phyloP scores from a whole-genome alignment of 2,329 filamentous ascomycete species.

The Cadophora luteo-olivacea region DNA sequence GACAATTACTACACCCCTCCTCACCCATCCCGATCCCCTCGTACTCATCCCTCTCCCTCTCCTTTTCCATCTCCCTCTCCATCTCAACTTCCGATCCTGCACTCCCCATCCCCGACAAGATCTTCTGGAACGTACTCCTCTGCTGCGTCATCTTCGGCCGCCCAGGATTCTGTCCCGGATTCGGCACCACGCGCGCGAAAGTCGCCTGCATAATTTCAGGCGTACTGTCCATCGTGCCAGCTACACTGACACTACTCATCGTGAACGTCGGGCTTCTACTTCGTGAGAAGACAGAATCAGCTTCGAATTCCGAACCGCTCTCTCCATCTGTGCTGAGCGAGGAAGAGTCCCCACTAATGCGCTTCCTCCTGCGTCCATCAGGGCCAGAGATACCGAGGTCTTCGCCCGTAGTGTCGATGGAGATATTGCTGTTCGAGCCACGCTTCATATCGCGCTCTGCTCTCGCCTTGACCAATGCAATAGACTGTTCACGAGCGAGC shows the following conservation, averaged over 20 bases:
- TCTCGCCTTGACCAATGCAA: conserved; percentile 38
- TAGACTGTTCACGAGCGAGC: conserved; percentile 41
- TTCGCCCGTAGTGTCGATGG: conserved; percentile 31
- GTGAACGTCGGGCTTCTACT: conserved; percentile 62
- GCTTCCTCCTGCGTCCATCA: conserved; percentile 10
- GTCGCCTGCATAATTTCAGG: conserved; percentile 35
- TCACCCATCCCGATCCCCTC: conserved; percentile 39
- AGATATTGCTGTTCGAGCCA: conserved; percentile 4
- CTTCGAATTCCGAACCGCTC: conserved; percentile 58
- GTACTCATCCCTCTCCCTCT: conserved; percentile 21
- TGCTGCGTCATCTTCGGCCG: conserved; percentile 46
- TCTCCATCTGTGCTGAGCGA: conserved; percentile 62
- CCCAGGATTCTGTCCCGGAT: conserved; percentile 28
- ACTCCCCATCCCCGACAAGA: conserved; percentile 48
- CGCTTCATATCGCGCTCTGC: conserved; percentile 24
- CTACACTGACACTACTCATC: conserved; percentile 23
- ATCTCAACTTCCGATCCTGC: conserved; percentile 44
- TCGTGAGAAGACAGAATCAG: conserved; percentile 66
- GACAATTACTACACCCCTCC: conserved; percentile 59
- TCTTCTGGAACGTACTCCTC: conserved; percentile 55
- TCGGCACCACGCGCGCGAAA: conserved; percentile 33
- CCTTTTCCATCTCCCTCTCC: conserved; percentile 23
- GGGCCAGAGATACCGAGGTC: conserved; percentile 38
- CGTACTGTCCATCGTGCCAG: conserved; percentile 28
- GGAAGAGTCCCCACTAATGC: conserved; percentile 30